Evolutionary conservation across 768 basidiomycete species (phyloP).

Genomic region (Mrakia blollopis): DNA sequence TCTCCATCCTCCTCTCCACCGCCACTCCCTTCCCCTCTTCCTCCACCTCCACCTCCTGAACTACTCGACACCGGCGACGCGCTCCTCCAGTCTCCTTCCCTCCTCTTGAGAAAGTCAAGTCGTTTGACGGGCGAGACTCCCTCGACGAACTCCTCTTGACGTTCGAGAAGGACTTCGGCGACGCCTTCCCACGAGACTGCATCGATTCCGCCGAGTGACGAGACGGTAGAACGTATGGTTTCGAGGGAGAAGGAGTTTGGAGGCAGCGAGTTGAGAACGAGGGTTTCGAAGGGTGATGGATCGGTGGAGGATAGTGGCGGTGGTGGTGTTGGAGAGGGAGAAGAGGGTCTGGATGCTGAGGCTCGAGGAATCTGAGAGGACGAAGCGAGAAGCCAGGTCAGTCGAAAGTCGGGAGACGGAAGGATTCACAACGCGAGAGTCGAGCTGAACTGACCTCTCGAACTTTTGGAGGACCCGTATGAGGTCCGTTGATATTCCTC

Average conservation of each 20-base stretch:
- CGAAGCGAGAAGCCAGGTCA: conserved; percentile 1
- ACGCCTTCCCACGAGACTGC: conserved; percentile 25
- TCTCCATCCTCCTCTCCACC: not conserved
- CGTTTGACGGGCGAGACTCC: not conserved
- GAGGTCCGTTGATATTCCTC: conserved; percentile 77
- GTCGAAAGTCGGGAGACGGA: not conserved
- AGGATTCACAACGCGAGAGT: not conserved
- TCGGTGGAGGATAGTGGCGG: conserved; percentile 6
- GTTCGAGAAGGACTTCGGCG: conserved; percentile 29
- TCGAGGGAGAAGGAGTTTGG: conserved; percentile 18
- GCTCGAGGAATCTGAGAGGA: not conserved
- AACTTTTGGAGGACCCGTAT: conserved; percentile 52
- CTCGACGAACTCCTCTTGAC: conserved; percentile 8
- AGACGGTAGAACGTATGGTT: conserved; percentile 1
- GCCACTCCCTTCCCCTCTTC: not conserved
- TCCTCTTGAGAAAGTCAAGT: not conserved
- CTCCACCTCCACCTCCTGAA: not conserved
- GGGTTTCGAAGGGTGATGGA: conserved; percentile 16
- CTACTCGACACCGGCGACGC: not conserved
- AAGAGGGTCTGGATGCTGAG: not conserved
- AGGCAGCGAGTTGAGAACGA: conserved; percentile 27
- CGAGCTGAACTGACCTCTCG: conserved; percentile 19
- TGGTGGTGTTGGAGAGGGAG: not conserved
- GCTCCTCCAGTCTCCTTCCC: not conserved
- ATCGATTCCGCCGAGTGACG: conserved; percentile 4